phyloP scores from a whole-genome alignment of 306 rosid genomes.

The Begonia peltatifolia region DNA sequence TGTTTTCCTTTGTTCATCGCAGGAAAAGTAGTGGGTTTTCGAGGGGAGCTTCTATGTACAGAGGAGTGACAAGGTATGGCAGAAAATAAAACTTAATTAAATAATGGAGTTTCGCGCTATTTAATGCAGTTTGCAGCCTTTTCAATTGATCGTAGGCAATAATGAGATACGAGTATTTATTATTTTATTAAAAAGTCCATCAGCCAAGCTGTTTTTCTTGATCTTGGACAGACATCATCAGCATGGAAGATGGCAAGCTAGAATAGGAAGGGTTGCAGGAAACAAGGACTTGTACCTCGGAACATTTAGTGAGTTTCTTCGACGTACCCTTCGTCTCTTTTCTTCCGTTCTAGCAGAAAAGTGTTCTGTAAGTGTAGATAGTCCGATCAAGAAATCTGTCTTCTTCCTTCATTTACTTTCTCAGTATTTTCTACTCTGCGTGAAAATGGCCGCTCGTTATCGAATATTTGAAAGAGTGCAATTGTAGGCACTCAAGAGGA shows the following conservation, averaged over 20 bases:
- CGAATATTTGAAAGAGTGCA: too few relatives aligned
- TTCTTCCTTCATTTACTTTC: too few relatives aligned
- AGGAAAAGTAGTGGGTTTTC: slow-evolving; percentile 99
- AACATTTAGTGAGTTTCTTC: slow-evolving; percentile 68
- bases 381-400: neutral
- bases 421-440: too few relatives aligned
- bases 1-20: slow-evolving; percentile 6
- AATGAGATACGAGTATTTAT: slow-evolving; percentile 16
- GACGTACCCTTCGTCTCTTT: neutral
- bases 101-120: slow-evolving; percentile 27
- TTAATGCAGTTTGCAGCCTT: slow-evolving; percentile 16
- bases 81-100: slow-evolving; percentile 23
- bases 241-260: slow-evolving; percentile 99
- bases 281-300: slow-evolving; percentile 97
- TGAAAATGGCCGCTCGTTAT: too few relatives aligned
- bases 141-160: slow-evolving; percentile 19
- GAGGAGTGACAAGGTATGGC: slow-evolving; percentile 99
- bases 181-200: slow-evolving; percentile 1
- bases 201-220: neutral
- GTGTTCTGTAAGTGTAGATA: too few relatives aligned
- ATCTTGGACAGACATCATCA: slow-evolving; percentile 70
- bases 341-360: neutral
- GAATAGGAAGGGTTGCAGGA: slow-evolving; percentile 96
- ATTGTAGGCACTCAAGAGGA: slow-evolving; percentile 85
- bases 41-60: slow-evolving; percentile 92